Evolutionary conservation across 225 moss, liverwort and hornwort species (phyloP).

Genomic region (Neckera pumila): DNA sequence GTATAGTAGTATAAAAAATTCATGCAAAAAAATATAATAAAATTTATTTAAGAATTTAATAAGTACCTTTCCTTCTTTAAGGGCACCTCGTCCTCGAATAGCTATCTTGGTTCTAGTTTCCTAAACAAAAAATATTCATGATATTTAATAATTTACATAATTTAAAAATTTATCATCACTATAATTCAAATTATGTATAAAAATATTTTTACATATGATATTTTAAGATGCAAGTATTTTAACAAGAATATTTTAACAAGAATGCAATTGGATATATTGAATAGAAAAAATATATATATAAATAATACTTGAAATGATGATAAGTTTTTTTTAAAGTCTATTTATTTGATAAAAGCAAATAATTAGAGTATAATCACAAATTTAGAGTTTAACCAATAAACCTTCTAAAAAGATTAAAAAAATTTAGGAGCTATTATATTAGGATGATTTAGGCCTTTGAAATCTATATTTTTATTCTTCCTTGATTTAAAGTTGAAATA

Average conservation of each 20-base stretch:
- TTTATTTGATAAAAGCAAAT: background rate
- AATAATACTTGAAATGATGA: background rate
- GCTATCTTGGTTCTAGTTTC: constrained; percentile 90
- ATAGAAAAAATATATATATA: background rate
- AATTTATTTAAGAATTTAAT: too few relatives aligned
- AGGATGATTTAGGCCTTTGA: too few relatives aligned
- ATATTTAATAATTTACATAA: background rate
- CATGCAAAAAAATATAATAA: too few relatives aligned
- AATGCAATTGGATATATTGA: background rate
- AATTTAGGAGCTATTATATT: too few relatives aligned
- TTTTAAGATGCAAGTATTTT: too few relatives aligned
- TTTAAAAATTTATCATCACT: background rate
- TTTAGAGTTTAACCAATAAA: too few relatives aligned
- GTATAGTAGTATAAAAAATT: background rate
- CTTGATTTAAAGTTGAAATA: background rate
- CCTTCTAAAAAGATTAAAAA: rapidly evolving
- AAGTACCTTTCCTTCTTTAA: constrained; percentile 86
- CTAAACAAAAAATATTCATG: background rate
- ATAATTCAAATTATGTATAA: too few relatives aligned
- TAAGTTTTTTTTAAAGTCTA: too few relatives aligned
- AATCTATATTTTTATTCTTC: too few relatives aligned
- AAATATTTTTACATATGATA: too few relatives aligned
- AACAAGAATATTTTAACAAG: background rate
- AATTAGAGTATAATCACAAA: rapidly evolving
- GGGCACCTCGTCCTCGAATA: constrained; percentile 76